These are phyloP conservation scores for Backusella morwellensis DNA, from an alignment of 192 early-diverging fungal genomes.

Conservation along the genomic window DNA sequence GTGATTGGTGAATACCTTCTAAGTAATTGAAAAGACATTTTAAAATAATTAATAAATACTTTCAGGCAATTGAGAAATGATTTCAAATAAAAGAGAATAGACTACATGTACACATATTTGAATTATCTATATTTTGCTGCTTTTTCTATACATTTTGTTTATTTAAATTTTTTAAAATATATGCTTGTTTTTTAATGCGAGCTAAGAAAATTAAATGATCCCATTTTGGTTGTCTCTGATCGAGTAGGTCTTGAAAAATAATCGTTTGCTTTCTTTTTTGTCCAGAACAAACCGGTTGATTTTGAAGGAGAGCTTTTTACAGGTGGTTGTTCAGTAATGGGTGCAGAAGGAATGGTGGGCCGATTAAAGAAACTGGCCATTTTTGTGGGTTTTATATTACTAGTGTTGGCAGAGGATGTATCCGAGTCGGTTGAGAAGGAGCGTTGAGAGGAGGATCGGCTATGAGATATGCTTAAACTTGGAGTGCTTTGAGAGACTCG, in stretches of 20 bases:
- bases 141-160: background rate
- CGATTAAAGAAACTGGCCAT: background rate
- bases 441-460: background rate
- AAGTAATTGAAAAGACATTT: background rate
- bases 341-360: background rate
- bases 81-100: too few relatives aligned
- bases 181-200: background rate
- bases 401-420: background rate
- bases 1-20: too few relatives aligned
- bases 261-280: conserved; percentile 4
- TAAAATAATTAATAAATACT: too few relatives aligned
- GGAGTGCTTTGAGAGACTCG: background rate
- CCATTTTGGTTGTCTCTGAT: background rate
- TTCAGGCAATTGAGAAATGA: too few relatives aligned
- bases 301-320: background rate
- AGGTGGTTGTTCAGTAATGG: background rate
- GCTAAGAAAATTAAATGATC: background rate
- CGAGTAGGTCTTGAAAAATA: background rate
- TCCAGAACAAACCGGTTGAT: background rate
- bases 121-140: background rate
- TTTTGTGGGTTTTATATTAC: background rate
- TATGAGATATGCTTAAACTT: background rate
- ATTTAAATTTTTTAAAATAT: background rate
- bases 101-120: too few relatives aligned
- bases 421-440: background rate